Evolutionary conservation across 2,329 filamentous ascomycete species (phyloP).

Genomic region (Fusarium floridanum): DNA sequence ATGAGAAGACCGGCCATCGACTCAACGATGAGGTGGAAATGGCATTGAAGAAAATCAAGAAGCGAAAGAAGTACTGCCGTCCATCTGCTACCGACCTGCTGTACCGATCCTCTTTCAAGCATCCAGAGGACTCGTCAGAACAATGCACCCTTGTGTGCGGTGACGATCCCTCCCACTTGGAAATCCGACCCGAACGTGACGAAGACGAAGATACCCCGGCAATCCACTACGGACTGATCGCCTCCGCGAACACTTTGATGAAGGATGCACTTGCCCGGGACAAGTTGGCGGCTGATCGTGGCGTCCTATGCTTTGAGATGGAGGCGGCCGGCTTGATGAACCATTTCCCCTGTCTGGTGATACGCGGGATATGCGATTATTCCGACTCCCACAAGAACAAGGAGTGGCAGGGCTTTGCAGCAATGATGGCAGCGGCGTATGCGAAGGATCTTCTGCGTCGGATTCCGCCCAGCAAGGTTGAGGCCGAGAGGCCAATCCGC

Average conservation of each 20-base stretch:
- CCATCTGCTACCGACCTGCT: too few relatives aligned
- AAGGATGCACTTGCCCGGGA: slow-evolving; percentile 37
- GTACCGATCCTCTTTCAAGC: too few relatives aligned
- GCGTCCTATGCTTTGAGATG: neutral
- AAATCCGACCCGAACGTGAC: too few relatives aligned
- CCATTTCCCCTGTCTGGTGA: slow-evolving; percentile 48
- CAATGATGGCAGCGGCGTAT: slow-evolving; percentile 47
- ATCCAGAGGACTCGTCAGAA: too few relatives aligned
- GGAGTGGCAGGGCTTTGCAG: slow-evolving; percentile 53
- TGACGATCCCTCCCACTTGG: too few relatives aligned
- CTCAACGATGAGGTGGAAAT: too few relatives aligned
- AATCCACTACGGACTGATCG: slow-evolving; percentile 41
- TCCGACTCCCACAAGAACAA: slow-evolving; percentile 50
- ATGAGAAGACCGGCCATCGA: too few relatives aligned
- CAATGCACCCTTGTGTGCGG: too few relatives aligned
- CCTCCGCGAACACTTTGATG: slow-evolving; percentile 29
- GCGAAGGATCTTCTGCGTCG: slow-evolving; percentile 38
- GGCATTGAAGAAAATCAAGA: too few relatives aligned
- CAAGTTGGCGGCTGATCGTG: too few relatives aligned
- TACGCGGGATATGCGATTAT: slow-evolving; percentile 55
- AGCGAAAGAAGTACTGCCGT: too few relatives aligned
- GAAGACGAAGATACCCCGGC: neutral
- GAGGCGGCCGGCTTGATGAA: neutral
- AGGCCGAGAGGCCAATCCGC: neutral
- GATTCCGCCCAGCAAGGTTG: slow-evolving; percentile 15